Conservation (phyloP, 2,329 filamentous ascomycete genomes). For the Penicillium sp. region DNA sequence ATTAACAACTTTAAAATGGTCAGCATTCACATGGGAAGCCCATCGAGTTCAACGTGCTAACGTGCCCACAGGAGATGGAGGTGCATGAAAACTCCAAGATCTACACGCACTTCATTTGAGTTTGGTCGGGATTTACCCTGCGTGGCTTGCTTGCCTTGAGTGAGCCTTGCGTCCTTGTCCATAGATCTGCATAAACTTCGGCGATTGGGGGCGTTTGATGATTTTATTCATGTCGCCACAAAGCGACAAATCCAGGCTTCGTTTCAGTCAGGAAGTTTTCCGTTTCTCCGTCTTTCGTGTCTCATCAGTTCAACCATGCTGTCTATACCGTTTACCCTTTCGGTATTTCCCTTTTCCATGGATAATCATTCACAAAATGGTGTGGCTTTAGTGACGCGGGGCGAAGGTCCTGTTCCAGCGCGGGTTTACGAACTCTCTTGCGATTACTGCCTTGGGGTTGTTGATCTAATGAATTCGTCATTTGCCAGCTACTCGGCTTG, state of each 20-base stretch:
- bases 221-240: slow-evolving; percentile 3
- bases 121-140: slow-evolving; percentile 29
- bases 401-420: not conserved
- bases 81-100: slow-evolving; percentile 98
- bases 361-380: slow-evolving; percentile 11
- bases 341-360: slow-evolving; percentile 7
- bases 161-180: slow-evolving; percentile 20
- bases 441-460: slow-evolving; percentile 4
- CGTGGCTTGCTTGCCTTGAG: slow-evolving; percentile 11
- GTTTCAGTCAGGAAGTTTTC: not conserved
- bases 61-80: slow-evolving; percentile 84
- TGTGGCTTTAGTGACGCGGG: slow-evolving; percentile 12
- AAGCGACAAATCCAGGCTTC: not conserved
- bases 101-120: slow-evolving; percentile 99
- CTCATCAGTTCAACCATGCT: not conserved
- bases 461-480: slow-evolving; percentile 24
- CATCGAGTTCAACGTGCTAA: not conserved
- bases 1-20: slow-evolving; percentile 99
- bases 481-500: slow-evolving; percentile 11
- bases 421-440: not conserved
- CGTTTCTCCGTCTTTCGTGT: not conserved
- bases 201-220: slow-evolving; percentile 23
- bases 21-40: slow-evolving; percentile 33
- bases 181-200: slow-evolving; percentile 27
- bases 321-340: slow-evolving; percentile 9